Evolutionary conservation across 768 basidiomycete species (phyloP).

Genomic region (Termitomyces sp.): DNA sequence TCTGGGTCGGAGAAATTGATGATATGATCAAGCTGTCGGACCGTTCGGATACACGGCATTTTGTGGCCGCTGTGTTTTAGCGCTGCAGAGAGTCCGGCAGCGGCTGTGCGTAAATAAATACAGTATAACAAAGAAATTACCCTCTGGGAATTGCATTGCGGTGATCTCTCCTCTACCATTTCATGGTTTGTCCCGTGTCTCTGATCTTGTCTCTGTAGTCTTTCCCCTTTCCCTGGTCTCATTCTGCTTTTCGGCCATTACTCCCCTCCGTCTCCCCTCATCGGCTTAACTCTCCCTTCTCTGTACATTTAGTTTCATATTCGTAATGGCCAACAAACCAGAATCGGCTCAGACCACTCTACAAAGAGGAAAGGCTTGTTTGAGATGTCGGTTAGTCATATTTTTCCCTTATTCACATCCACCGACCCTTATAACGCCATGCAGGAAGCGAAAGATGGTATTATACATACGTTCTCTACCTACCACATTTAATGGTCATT

Average conservation of each 20-base stretch:
- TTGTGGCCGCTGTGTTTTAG: conserved; percentile 17
- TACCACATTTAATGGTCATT: background rate
- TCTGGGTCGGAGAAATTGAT: background rate
- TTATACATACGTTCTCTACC: background rate
- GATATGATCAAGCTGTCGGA: conserved; percentile 4
- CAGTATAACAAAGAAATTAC: conserved; percentile 8
- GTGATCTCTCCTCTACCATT: conserved; percentile 12
- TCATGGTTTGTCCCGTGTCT: conserved; percentile 21
- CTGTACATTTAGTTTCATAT: conserved; percentile 28
- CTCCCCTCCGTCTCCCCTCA: conserved; percentile 19
- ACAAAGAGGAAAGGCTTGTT: conserved; percentile 66
- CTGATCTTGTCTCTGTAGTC: conserved; percentile 16
- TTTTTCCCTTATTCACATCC: conserved; percentile 6
- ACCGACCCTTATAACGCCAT: conserved; percentile 10
- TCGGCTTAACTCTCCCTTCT: conserved; percentile 15
- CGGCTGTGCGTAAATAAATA: conserved; percentile 7
- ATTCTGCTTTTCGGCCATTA: conserved; percentile 23
- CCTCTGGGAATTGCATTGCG: background rate
- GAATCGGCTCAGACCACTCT: conserved; percentile 38
- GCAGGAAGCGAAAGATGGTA: conserved; percentile 70
- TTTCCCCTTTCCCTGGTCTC: conserved; percentile 14
- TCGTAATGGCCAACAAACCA: conserved; percentile 47
- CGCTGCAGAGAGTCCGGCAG: background rate
- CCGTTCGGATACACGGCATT: conserved; percentile 14
- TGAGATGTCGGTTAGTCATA: conserved; percentile 57